phyloP scores from a whole-genome alignment of 1,284 basidiomycete species.

The Salmacisia buchloeana region DNA sequence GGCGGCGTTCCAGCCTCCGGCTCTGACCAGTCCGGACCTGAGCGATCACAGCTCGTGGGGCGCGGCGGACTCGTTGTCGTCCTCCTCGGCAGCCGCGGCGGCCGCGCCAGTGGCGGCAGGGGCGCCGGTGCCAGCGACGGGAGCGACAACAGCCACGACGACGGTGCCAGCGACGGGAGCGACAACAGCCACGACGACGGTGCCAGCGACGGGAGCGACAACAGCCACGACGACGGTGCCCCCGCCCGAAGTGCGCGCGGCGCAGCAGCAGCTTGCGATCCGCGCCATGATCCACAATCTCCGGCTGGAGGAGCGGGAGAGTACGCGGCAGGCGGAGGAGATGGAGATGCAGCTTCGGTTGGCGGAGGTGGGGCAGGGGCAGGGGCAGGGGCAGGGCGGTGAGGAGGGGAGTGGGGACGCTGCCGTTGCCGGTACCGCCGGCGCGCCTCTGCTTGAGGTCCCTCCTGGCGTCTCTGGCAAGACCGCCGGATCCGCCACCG shows the following conservation, averaged over 20 bases:
- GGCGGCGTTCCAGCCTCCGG: too few relatives aligned
- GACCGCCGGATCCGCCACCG: neutral
- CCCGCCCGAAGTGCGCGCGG: constrained; percentile 26
- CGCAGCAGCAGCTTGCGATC: constrained; percentile 53
- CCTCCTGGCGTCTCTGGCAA: neutral
- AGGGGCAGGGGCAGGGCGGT: constrained; percentile 19
- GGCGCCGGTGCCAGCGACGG: too few relatives aligned
- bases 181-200: too few relatives aligned
- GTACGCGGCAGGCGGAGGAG: constrained; percentile 26
- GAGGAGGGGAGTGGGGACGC: too few relatives aligned
- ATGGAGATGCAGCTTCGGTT: constrained; percentile 30
- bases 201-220: too few relatives aligned
- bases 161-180: too few relatives aligned
- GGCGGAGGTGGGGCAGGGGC: constrained; percentile 10
- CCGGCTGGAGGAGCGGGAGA: constrained; percentile 35
- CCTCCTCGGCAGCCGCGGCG: constrained; percentile 17
- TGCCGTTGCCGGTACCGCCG: constrained; percentile 15
- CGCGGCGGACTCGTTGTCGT: constrained; percentile 32
- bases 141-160: too few relatives aligned
- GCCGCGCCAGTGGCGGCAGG: too few relatives aligned
- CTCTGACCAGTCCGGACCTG: neutral
- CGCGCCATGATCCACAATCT: constrained; percentile 42
- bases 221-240: too few relatives aligned
- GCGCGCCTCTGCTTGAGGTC: too few relatives aligned
- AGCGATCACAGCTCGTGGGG: constrained; percentile 16